Evolutionary conservation across 768 basidiomycete species (phyloP), one percentile per base, ranked within the genome.

Genomic region (Panellus pusillus): DNA sequence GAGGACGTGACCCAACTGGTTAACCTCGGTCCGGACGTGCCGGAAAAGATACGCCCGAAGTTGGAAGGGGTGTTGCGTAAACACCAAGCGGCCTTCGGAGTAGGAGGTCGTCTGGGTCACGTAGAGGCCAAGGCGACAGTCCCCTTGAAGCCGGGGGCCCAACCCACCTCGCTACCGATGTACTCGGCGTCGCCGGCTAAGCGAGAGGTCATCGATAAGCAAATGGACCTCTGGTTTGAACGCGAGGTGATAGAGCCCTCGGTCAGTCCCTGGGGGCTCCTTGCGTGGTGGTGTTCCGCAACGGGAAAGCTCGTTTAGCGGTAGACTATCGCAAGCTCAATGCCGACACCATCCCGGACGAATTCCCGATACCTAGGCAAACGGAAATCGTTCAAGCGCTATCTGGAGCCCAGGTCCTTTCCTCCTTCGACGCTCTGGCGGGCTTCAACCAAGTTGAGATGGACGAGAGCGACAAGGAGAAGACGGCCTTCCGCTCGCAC

Each of bases 241-340:
- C 52, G 58, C 6, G 72, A 63, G 1, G 69, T 77, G 0, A 75
- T 77, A 15, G 72, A 78, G 46, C 68, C 66, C 0, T 75, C 74
- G 1, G 46, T 53, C 1, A 74, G 74, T 51, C 75, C 73, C 0
- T 79, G 70, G 70, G 67, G 36, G 0, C 62, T 64, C 70, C 68
- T 0, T 62, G 61, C 1, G 52, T 69, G 7, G 71, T 75, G 4
- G 69, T 68, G n/a, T n/a, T n/a, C n/a, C n/a, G n/a, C n/a, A n/a
- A n/a, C n/a, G n/a, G n/a, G n/a, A n/a, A n/a, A n/a, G n/a, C n/a
- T n/a, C n/a, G n/a, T n/a, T n/a, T n/a, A n/a, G n/a, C n/a, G n/a
- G n/a, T n/a, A n/a, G n/a, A n/a, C n/a, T n/a, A n/a, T n/a, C n/a
- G n/a, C n/a, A n/a, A n/a, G n/a, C n/a, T n/a, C n/a, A n/a, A n/a